These are phyloP conservation scores for Cardiospermum halicacabum DNA, from an alignment of 345 rosid species.

Conservation along the genomic window DNA sequence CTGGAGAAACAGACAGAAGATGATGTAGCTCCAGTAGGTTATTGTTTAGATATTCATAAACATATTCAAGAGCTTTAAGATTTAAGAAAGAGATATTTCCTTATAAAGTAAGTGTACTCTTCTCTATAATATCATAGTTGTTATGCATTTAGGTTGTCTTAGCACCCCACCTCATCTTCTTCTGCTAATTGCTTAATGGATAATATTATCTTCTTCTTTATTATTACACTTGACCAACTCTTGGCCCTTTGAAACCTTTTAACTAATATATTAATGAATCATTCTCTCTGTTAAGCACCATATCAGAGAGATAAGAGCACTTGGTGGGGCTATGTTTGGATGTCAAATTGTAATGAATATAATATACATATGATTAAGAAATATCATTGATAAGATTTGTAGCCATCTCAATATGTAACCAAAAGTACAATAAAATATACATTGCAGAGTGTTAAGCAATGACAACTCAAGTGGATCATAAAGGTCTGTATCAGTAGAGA, in stretches of 20 bases:
- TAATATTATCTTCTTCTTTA: background rate
- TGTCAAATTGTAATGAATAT: no score
- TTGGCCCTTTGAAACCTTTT: background rate
- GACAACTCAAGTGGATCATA: background rate
- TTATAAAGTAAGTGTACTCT: background rate
- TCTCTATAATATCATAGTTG: background rate
- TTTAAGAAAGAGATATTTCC: background rate
- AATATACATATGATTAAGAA: background rate
- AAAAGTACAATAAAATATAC: background rate
- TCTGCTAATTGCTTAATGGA: slow-evolving; percentile 12
- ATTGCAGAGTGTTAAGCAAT: no score
- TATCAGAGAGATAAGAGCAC: background rate
- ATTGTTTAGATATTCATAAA: background rate
- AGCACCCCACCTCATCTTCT: background rate
- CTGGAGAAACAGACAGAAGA: slow-evolving; percentile 2
- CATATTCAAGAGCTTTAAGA: background rate
- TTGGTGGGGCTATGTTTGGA: no score
- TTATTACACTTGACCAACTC: background rate
- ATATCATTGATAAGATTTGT: background rate
- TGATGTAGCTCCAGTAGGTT: slow-evolving; percentile 9
- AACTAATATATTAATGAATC: background rate
- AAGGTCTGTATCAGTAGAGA: background rate
- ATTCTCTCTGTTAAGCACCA: background rate
- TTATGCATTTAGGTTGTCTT: background rate
- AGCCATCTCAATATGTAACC: background rate